These are phyloP conservation scores for Penicillium macrosclerotiorum DNA, from an alignment of 495 filamentous ascomycete species.

Conservation along the genomic window DNA sequence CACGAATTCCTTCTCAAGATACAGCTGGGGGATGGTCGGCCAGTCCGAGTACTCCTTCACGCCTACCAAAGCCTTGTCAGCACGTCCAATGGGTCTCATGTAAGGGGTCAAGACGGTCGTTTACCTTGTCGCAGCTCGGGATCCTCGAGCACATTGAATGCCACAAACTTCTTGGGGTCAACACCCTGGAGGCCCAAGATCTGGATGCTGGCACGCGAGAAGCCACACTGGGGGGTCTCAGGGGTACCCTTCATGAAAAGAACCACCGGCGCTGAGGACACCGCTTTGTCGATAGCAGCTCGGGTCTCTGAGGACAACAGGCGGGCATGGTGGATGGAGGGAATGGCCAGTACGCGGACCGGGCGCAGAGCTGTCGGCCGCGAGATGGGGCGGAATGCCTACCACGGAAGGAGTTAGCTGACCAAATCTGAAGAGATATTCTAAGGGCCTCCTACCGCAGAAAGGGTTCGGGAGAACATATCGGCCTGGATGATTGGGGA, in stretches of 20 bases:
- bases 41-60: constrained; percentile 99
- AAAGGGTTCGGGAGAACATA: constrained; percentile 41
- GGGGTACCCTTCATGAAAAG: constrained; percentile 99
- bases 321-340: constrained; percentile 48
- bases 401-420: too few species aligned
- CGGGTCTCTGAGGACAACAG: constrained; percentile 74
- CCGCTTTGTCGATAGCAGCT: constrained; percentile 82
- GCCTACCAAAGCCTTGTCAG: constrained; percentile 47
- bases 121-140: constrained; percentile 79
- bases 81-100: neutral
- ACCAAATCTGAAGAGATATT: too few species aligned
- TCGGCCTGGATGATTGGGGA: neutral
- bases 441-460: constrained; percentile 29
- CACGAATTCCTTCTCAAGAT: constrained; percentile 91
- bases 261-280: constrained; percentile 82
- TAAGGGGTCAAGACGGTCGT: constrained; percentile 14
- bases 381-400: constrained; percentile 40
- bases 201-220: constrained; percentile 92
- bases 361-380: constrained; percentile 26
- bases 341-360: constrained; percentile 26
- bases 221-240: constrained; percentile 96
- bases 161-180: constrained; percentile 92
- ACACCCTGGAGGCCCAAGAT: constrained; percentile 93
- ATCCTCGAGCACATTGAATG: constrained; percentile 95
- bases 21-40: constrained; percentile 97